Evolutionary conservation across 495 filamentous ascomycete species (phyloP), one percentile per base, ranked within the genome.

Genomic region (Aspergillus wentii): DNA sequence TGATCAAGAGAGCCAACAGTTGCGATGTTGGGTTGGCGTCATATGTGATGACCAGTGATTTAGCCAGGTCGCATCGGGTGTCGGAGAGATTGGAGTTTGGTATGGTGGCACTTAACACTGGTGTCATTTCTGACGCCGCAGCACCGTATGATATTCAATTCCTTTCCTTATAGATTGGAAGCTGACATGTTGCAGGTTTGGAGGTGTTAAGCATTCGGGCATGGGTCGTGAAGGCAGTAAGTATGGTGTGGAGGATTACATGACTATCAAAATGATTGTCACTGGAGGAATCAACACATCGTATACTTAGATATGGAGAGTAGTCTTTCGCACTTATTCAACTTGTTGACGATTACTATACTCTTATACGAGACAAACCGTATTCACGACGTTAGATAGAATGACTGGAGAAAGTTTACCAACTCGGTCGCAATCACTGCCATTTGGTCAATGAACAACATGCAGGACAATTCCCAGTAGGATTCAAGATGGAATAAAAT

Each of bases 181-280:
- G 25, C 45, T 26, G 32, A 52, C 22, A n/a, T 43, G 21, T 15
- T 11, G 8, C 14, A 53, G 40, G 7, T 78, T 78, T 42, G 74
- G 74, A 17, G 72, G 74, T 17, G 62, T 78, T 14, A 77, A 78
- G 57, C 45, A 66, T 26, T 71, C 63, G 30, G 74, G 74, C 0
- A 74, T 77, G 46, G 74, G 74, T 5, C 48, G 69, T 25, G 74
- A 78, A 42, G 74, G 89, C 11, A 86, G 82, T 51, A 79, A 79
- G 49, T 85, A 90, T 54, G 89, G 89, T 3, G 79, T 89, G 38
- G 83, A 82, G 7, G 88, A 94, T 59, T 95, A 90, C 51, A 68
- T 81, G 49, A 64, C 74, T 26, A 83, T 79, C 15, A 95, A 95
- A 70, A 89, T 75, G 69, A 73, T 90, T 27, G 86, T 83, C 5